A percentile compares a stretch with the other conserved stretches of the same genome.
phyloP scores from a whole-genome alignment of 2,329 filamentous ascomycete genomes.

The Cladophialophora bantiana region DNA sequence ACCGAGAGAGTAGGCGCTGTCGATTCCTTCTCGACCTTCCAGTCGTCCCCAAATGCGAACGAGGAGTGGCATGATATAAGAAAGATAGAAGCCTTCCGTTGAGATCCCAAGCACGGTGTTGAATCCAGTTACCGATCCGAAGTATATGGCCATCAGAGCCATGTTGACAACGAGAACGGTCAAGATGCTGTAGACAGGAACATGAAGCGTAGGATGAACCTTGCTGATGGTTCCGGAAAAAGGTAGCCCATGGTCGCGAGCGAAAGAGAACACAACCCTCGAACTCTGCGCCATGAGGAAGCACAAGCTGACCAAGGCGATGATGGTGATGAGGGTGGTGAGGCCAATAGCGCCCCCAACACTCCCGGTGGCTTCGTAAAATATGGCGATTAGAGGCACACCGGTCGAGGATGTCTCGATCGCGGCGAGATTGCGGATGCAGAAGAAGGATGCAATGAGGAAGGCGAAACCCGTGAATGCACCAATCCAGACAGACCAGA shows the following conservation, averaged over 20 bases:
- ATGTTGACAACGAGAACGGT: conserved; percentile 54
- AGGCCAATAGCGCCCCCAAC: conserved; percentile 54
- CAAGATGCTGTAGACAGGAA: conserved; percentile 46
- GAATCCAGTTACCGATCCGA: conserved; percentile 62
- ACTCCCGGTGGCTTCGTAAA: conserved; percentile 52
- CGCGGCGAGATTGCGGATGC: conserved; percentile 38
- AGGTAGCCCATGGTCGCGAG: conserved; percentile 36
- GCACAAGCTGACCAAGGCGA: conserved; percentile 41
- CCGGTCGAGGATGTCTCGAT: conserved; percentile 49
- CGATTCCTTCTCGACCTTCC: conserved; percentile 47
- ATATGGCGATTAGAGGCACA: conserved; percentile 55
- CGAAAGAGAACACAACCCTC: conserved; percentile 50
- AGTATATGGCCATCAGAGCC: conserved; percentile 62
- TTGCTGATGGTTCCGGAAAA: conserved; percentile 39
- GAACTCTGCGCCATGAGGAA: conserved; percentile 57
- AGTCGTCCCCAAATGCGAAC: conserved; percentile 59
- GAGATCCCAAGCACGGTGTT: conserved; percentile 64
- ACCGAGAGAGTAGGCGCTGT: conserved; percentile 47
- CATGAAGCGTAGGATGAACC: conserved; percentile 55
- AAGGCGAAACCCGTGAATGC: conserved; percentile 42
- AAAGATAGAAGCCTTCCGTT: conserved; percentile 65
- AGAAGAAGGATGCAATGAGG: conserved; percentile 39
- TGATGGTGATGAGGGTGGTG: conserved; percentile 45
- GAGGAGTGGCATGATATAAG: conserved; percentile 63
- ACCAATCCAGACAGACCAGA: conserved; percentile 44